These are phyloP conservation scores for Biancaea sappan DNA, from an alignment of 306 rosid genomes.

Conservation along the genomic window DNA sequence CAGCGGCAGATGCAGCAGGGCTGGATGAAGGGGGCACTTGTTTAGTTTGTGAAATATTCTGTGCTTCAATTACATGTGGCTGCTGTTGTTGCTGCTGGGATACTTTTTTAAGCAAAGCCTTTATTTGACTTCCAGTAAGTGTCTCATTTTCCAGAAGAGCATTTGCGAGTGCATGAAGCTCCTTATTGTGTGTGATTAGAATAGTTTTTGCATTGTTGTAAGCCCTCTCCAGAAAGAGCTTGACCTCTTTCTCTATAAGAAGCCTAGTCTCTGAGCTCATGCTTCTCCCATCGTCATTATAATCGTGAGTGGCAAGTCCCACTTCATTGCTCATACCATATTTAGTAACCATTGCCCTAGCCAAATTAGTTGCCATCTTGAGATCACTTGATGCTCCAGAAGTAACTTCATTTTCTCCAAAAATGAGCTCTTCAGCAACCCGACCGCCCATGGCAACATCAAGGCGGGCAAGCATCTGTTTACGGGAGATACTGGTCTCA, in stretches of 20 bases:
- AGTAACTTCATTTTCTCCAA: conserved; percentile 87
- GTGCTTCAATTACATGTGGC: conserved; percentile 43
- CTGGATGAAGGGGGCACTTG: conserved; percentile 62
- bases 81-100: conserved; percentile 54
- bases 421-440: conserved; percentile 90
- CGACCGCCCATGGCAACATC: conserved; percentile 93
- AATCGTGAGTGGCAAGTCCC: conserved; percentile 76
- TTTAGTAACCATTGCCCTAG: conserved; percentile 84
- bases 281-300: conserved; percentile 76
- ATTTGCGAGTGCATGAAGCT: conserved; percentile 84
- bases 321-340: conserved; percentile 89
- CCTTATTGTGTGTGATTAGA: conserved; percentile 72
- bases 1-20: conserved; percentile 71
- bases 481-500: conserved; percentile 66
- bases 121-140: conserved; percentile 75
- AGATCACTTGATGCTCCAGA: conserved; percentile 82
- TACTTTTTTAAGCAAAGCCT: conserved; percentile 56
- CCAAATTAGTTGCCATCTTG: conserved; percentile 69
- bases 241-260: conserved; percentile 87
- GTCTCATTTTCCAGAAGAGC: conserved; percentile 80
- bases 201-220: conserved; percentile 86
- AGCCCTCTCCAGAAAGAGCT: conserved; percentile 64
- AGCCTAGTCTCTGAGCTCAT: conserved; percentile 95
- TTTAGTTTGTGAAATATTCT: conserved; percentile 60
- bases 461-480: conserved; percentile 85